A percentile compares a stretch with the other conserved stretches of the same genome.
phyloP scores from a whole-genome alignment of 2,329 filamentous ascomycete species.

The Dendrostoma leiphaemia region DNA sequence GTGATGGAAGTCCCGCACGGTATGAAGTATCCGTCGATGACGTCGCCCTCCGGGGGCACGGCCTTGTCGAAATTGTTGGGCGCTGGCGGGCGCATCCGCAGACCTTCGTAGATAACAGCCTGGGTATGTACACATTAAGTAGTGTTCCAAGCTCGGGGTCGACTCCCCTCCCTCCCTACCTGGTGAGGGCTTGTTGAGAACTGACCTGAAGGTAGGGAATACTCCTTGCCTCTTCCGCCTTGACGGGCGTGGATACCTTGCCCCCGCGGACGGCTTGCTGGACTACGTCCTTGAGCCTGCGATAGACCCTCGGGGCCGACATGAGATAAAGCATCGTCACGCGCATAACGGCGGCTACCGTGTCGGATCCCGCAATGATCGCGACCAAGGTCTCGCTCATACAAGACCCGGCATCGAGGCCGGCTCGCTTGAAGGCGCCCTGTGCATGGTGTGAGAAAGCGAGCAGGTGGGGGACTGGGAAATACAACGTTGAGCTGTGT shows the following conservation, averaged over 20 bases:
- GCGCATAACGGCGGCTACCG: constrained; percentile 46
- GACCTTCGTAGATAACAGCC: constrained; percentile 22
- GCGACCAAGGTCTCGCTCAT: constrained; percentile 33
- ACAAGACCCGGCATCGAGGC: constrained; percentile 36
- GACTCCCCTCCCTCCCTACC: no score
- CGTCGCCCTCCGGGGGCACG: constrained; percentile 28
- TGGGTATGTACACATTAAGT: no score
- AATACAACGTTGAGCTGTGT: not conserved
- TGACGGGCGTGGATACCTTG: constrained; percentile 17
- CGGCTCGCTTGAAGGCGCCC: not conserved
- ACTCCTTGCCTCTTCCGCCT: constrained; percentile 13
- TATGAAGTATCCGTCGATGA: constrained; percentile 28
- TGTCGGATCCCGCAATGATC: constrained; percentile 47
- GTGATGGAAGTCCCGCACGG: constrained; percentile 28
- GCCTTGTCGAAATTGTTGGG: constrained; percentile 20
- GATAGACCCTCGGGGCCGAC: constrained; percentile 12
- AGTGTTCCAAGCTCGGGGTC: no score
- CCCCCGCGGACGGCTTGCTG: constrained; percentile 3
- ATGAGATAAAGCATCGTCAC: constrained; percentile 28
- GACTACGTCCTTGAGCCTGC: constrained; percentile 16
- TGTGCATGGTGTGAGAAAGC: no score
- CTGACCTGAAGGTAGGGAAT: constrained; percentile 23
- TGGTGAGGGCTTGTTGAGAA: no score
- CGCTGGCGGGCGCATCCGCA: constrained; percentile 18
- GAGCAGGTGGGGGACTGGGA: no score